These are phyloP conservation scores for Calocera cornea DNA, from an alignment of 768 basidiomycete species.

Conservation along the genomic window DNA sequence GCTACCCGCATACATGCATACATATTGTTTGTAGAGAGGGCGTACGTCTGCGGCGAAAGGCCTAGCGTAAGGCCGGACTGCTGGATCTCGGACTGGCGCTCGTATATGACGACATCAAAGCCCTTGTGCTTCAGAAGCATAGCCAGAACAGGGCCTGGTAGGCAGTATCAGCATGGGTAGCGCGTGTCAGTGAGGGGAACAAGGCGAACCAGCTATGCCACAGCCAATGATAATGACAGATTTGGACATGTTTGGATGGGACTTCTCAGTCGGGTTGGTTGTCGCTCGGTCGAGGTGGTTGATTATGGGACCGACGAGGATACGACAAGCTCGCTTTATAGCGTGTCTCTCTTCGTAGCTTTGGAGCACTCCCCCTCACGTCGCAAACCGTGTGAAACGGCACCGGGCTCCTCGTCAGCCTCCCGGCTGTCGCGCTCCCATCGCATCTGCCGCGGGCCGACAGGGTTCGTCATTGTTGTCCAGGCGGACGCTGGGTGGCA, in stretches of 20 bases:
- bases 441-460: too few relatives aligned
- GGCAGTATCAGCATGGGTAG: constrained; percentile 11
- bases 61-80: background rate
- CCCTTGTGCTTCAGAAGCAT: constrained; percentile 29
- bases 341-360: too few relatives aligned
- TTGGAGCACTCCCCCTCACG: too few relatives aligned
- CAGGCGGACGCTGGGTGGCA: too few relatives aligned
- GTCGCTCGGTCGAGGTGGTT: too few relatives aligned
- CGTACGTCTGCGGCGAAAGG: background rate
- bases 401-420: too few relatives aligned
- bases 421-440: too few relatives aligned
- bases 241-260: background rate
- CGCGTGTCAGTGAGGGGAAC: constrained; percentile 21
- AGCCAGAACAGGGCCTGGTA: constrained; percentile 24
- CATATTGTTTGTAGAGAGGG: background rate
- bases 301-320: too few relatives aligned
- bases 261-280: background rate
- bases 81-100: constrained; percentile 12
- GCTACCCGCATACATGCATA: background rate
- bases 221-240: constrained; percentile 24
- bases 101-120: constrained; percentile 28
- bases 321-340: too few relatives aligned
- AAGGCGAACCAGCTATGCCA: constrained; percentile 17
- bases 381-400: too few relatives aligned
- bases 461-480: too few relatives aligned